Evolutionary conservation across 352 stramenopile genomes (phyloP).

Genomic region (Globisporangium solare): DNA sequence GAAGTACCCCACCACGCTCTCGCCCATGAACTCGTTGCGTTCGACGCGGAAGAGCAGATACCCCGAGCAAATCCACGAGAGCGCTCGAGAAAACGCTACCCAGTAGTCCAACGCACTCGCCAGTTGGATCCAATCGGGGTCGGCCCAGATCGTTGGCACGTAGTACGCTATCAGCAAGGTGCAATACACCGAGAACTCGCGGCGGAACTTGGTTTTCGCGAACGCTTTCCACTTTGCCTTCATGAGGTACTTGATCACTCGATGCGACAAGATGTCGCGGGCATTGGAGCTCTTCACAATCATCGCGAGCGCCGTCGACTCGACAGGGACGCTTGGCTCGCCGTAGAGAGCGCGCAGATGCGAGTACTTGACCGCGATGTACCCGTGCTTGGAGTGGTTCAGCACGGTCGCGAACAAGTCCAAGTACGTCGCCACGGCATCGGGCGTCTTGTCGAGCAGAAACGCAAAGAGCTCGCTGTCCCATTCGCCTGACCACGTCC

Average conservation of each 20-base stretch:
- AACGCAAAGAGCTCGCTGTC: constrained; percentile 47
- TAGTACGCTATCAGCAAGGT: constrained; percentile 48
- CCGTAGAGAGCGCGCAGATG: constrained; percentile 40
- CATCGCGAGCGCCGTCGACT: constrained; percentile 45
- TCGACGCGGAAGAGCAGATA: constrained; percentile 54
- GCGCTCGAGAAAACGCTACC: constrained; percentile 28
- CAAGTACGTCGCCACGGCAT: constrained; percentile 34
- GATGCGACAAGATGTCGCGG: constrained; percentile 47
- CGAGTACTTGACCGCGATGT: constrained; percentile 50
- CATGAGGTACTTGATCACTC: constrained; percentile 46
- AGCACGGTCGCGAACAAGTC: constrained; percentile 44
- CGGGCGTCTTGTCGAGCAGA: constrained; percentile 48
- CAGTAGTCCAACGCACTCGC: constrained; percentile 33
- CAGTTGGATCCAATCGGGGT: constrained; percentile 44
- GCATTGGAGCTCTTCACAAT: constrained; percentile 31
- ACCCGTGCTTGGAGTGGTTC: constrained; percentile 42
- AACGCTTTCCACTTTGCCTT: constrained; percentile 63
- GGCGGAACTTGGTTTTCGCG: constrained; percentile 38
- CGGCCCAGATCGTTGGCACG: constrained; percentile 51
- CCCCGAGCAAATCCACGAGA: constrained; percentile 49
- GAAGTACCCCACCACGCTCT: constrained; percentile 43
- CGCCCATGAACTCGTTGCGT: constrained; percentile 36
- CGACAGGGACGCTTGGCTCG: constrained; percentile 38
- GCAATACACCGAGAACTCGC: constrained; percentile 46
- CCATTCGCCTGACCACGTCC: constrained; percentile 33